Evolutionary conservation across 345 rosid species (phyloP), one percentile per base, ranked within the genome.

Genomic region (Nephelium lappaceum): DNA sequence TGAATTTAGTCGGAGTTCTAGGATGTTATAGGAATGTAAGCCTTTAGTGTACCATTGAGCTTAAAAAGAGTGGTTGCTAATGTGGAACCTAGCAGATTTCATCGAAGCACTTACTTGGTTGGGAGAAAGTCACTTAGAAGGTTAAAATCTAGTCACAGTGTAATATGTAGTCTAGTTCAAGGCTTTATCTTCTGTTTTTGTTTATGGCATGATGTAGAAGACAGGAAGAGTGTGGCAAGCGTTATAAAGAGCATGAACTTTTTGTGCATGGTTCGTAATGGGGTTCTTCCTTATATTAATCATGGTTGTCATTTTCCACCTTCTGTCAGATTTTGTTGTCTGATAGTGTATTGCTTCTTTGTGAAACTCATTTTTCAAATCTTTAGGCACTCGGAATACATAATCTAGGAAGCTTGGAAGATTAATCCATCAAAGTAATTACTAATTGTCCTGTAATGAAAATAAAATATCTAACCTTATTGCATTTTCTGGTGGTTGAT

Each of bases 401-500:
- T 69, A 3, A 38, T 23, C n/a, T 24, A 18, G 55, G 64, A 47
- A 15, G 55, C 36, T 39, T 80, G 60, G 49, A 62, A 42, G 31
- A 38, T 27, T 47, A 23, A 65, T 27, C 42, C 16, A 21, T 64
- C 60, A 47, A 36, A 23, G 4, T 71, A 71, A 64, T 12, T 81
- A 67, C 16, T 21, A 27, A 41, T 24, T 24, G 23, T 71, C 43
- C 47, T 43, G 57, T 3, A n/a, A 19, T 38, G 61, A 51, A 19
- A 64, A n/a, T 25, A 15, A 39, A 21, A 16, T 80, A 69, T 63
- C 18, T 65, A 58, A 23, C 58, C 61, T 27, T 21, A 51, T 71
- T 69, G 69, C 11, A 23, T 38, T 79, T 12, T 66, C 47, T 65
- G n/a, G 45, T 36, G 41, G 70, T 62, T 53, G 36, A 57, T 41